Conservation (phyloP, 2,329 filamentous ascomycete species). For the Pseudogymnoascus sp. region DNA sequence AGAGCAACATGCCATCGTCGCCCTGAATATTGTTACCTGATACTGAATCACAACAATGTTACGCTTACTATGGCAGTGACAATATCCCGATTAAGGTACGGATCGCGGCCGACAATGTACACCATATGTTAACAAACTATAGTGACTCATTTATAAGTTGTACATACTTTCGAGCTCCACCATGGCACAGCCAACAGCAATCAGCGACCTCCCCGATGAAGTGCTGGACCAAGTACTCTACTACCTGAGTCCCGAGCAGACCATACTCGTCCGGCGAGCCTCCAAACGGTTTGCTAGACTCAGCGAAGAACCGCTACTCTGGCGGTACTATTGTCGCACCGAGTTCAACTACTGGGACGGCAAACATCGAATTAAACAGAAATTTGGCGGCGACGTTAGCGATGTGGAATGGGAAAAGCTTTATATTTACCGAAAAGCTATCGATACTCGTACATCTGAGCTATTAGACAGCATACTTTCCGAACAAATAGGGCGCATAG, state of each 20-base stretch:
- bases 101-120: background rate
- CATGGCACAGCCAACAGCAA: background rate
- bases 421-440: conserved; percentile 47
- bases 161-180: conserved; percentile 3
- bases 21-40: background rate
- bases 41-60: background rate
- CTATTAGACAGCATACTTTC: conserved; percentile 61
- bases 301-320: conserved; percentile 65
- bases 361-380: conserved; percentile 50
- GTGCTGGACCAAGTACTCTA: conserved; percentile 71
- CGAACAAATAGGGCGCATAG: conserved; percentile 61
- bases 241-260: conserved; percentile 49
- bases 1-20: background rate
- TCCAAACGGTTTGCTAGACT: conserved; percentile 58
- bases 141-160: conserved; percentile 4
- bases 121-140: background rate
- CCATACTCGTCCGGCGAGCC: conserved; percentile 40
- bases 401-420: conserved; percentile 67
- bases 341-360: conserved; percentile 69
- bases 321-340: conserved; percentile 64
- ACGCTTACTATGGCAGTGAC: background rate
- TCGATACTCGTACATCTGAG: conserved; percentile 42
- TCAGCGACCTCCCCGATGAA: conserved; percentile 58
- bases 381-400: conserved; percentile 43
- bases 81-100: background rate